Evolutionary conservation across 2,329 filamentous ascomycete species (phyloP), one percentile per base, ranked within the genome.

Genomic region (Pyrenochaeta sp.): DNA sequence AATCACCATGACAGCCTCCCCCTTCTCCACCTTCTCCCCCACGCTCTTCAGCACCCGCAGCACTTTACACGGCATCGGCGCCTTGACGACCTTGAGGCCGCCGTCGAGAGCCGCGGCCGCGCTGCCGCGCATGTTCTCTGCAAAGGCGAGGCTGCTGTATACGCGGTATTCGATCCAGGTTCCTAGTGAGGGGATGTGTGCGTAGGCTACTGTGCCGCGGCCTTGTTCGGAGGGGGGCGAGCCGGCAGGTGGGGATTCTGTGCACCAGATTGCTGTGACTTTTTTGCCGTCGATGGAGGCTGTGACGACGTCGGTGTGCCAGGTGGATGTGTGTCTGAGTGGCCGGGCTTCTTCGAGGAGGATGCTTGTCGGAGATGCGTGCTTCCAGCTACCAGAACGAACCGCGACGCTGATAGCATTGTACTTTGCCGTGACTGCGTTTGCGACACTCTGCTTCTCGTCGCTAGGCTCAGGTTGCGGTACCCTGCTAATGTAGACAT

Each of bases 11-110:
- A 42, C 9, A 28, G 22, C 23, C 11, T 42, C 39, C 3, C 39
- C 39, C 11, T 23, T 32, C 69, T 36, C 69, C 2, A 68, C 65
- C 1, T 48, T 51, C 4, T 71, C 67, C 0, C 69, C 71, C 4
- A 62, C 57, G 21, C 64, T 55, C 42, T 67, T 71, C 34, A 66
- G 30, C 0, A 72, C 46, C 3, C 48, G 57, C 17, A 73, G 50
- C 1, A 72, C 58, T 38, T 69, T 69, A 39, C 71, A 72, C 4
- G 69, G 70, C 70, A 73, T 44, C 19, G 41, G 41, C 14, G 42
- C 30, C 8, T 71, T 11, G 65, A 65, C 6, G 6, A 31, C 63
- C 64, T 4, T 54, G 61, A 2, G 60, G 36, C 3, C 46, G 49
- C 46, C 26, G 51, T 50, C 47, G 6, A 20, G 14, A 20, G 38